A percentile compares a stretch with the other conserved stretches of the same genome.
Conservation (phyloP, 2,329 filamentous ascomycete species). For the Calonectria henricotiae region DNA sequence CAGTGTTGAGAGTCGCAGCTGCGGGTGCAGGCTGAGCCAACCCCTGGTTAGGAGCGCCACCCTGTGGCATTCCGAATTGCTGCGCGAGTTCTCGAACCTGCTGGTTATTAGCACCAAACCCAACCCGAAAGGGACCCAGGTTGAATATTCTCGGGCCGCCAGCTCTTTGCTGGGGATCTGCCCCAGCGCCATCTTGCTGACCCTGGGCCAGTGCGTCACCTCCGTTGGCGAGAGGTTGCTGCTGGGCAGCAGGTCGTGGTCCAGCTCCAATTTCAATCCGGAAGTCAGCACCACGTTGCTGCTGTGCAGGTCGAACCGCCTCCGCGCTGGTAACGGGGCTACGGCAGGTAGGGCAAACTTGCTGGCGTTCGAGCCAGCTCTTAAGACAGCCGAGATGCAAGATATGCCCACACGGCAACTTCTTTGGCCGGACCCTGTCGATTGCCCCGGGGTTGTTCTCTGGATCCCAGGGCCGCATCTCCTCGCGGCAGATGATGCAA, state of each 20-base stretch:
- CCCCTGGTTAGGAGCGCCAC: constrained; percentile 49
- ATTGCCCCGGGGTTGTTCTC: constrained; percentile 76
- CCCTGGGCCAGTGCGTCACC: constrained; percentile 43
- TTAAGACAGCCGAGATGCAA: constrained; percentile 94
- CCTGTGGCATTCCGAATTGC: constrained; percentile 69
- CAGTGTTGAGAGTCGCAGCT: constrained; percentile 40
- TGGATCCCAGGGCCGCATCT: constrained; percentile 87
- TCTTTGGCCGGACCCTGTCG: constrained; percentile 91
- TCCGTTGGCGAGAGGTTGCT: constrained; percentile 48
- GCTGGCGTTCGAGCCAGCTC: constrained; percentile 97
- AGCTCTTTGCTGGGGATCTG: constrained; percentile 44
- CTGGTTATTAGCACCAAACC: constrained; percentile 80
- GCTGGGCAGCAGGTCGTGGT: constrained; percentile 45
- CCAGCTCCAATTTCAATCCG: constrained; percentile 55
- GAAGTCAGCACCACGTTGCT: constrained; percentile 53
- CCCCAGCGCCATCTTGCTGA: constrained; percentile 49
- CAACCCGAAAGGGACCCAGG: constrained; percentile 82
- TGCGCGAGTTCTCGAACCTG: constrained; percentile 80
- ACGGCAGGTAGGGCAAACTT: constrained; percentile 96
- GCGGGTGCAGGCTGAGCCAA: constrained; percentile 42
- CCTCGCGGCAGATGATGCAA: constrained; percentile 97
- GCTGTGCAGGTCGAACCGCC: constrained; percentile 49
- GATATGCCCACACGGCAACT: constrained; percentile 96
- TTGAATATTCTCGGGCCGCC: constrained; percentile 76
- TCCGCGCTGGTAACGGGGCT: constrained; percentile 75